A percentile compares a stretch with the other conserved stretches of the same genome.
These are phyloP conservation scores for Misopates orontium DNA, from an alignment of 257 asterid genomes.

Conservation along the genomic window DNA sequence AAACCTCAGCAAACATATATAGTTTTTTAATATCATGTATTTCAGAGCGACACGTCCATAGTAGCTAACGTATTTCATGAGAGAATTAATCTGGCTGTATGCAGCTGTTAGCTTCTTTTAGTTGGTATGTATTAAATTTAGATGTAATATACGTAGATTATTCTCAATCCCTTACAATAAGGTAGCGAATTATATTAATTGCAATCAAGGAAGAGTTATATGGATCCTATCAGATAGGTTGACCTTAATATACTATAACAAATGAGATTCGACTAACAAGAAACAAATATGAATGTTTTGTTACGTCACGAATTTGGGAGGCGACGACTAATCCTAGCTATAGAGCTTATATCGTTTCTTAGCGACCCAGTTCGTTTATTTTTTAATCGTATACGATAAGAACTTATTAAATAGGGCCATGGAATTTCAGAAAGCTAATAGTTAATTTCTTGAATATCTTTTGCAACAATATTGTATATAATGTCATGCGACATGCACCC, in stretches of 20 bases:
- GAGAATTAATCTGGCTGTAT: constrained; percentile 32
- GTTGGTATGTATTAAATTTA: constrained; percentile 14
- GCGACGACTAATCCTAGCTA: neutral
- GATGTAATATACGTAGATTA: constrained; percentile 20
- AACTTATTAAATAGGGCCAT: no score
- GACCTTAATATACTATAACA: constrained; percentile 25
- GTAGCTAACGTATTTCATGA: constrained; percentile 16
- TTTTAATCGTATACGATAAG: no score
- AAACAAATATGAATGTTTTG: constrained; percentile 21
- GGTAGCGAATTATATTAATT: constrained; percentile 31
- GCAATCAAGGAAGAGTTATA: constrained; percentile 25
- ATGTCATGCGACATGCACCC: neutral
- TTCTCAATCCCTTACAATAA: constrained; percentile 34
- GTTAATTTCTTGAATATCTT: no score
- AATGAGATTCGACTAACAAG: constrained; percentile 15
- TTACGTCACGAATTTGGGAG: constrained; percentile 24
- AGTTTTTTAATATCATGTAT: neutral
- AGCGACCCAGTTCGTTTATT: no score
- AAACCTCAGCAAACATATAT: neutral
- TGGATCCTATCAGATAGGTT: constrained; percentile 37
- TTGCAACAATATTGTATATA: neutral
- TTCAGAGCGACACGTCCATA: constrained; percentile 35
- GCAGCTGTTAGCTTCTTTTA: constrained; percentile 28
- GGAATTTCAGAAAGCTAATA: no score
- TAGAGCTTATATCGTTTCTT: no score